Conservation (phyloP, 78 protist genomes). For the Anaeramoeba ignava region DNA sequence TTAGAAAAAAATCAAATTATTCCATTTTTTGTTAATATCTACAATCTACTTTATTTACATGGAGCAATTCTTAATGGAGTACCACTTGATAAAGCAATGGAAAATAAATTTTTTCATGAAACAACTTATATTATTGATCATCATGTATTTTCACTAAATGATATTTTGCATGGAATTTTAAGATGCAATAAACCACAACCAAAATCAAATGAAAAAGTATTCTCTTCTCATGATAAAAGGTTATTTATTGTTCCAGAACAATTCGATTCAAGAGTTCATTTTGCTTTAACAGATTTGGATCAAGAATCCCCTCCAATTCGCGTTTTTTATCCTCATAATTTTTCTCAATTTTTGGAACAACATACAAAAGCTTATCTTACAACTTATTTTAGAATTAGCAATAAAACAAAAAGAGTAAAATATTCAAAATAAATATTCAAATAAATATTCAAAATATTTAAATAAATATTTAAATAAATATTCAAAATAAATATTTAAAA, state of each 20-base stretch:
- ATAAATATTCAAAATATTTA: too few relatives aligned
- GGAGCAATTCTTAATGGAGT: neutral
- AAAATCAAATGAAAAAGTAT: too few relatives aligned
- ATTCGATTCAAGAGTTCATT: neutral
- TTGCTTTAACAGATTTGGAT: neutral
- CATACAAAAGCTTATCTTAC: too few relatives aligned
- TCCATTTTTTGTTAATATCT: neutral
- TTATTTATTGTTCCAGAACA: neutral
- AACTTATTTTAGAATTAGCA: too few relatives aligned
- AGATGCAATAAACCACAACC: neutral
- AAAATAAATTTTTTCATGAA: neutral
- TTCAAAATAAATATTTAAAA: too few relatives aligned
- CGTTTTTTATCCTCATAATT: neutral
- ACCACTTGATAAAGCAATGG: neutral
- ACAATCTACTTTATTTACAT: neutral
- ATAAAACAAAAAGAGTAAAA: too few relatives aligned
- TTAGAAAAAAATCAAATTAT: too few relatives aligned
- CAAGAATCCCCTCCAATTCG: neutral
- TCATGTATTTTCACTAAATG: neutral
- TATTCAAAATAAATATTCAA: too few relatives aligned
- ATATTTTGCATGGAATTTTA: constrained; percentile 6
- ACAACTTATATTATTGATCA: neutral
- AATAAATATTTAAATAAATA: too few relatives aligned
- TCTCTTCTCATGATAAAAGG: neutral
- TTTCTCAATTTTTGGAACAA: too few relatives aligned